These are phyloP conservation scores for Metschnikowia chrysomelidarum DNA, from an alignment of 805 yeast species.

Conservation along the genomic window DNA sequence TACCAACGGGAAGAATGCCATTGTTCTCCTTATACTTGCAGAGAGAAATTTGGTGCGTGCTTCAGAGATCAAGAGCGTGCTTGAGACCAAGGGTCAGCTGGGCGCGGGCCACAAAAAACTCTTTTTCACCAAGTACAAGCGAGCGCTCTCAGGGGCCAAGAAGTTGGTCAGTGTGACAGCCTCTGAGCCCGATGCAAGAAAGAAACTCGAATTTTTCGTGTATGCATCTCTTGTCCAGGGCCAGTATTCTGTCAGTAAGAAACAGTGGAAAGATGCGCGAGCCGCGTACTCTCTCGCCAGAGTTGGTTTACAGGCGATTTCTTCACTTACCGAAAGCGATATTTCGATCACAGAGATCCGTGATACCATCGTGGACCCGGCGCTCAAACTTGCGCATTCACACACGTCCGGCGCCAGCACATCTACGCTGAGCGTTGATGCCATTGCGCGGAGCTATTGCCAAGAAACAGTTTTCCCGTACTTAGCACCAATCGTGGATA, in stretches of 20 bases:
- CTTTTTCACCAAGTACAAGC: slow-evolving; percentile 64
- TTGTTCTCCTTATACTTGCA: slow-evolving; percentile 59
- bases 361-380: slow-evolving; percentile 62
- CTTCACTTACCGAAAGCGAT: no score
- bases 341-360: slow-evolving; percentile 54
- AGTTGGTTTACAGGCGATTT: no score
- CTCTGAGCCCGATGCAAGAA: slow-evolving; percentile 34
- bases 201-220: slow-evolving; percentile 32
- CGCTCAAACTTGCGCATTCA: slow-evolving; percentile 52
- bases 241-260: slow-evolving; percentile 47
- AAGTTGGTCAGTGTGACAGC: slow-evolving; percentile 42
- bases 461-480: slow-evolving; percentile 28
- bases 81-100: slow-evolving; percentile 52
- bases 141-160: slow-evolving; percentile 47
- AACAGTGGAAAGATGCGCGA: slow-evolving; percentile 55
- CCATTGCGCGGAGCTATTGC: slow-evolving; percentile 45
- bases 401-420: slow-evolving; percentile 30
- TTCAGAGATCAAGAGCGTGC: slow-evolving; percentile 54
- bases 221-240: slow-evolving; percentile 53
- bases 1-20: slow-evolving; percentile 51
- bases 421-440: slow-evolving; percentile 45
- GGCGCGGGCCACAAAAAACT: slow-evolving; percentile 46
- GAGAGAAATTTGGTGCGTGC: slow-evolving; percentile 78
- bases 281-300: slow-evolving; percentile 58
- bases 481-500: slow-evolving; percentile 38